Evolutionary conservation across 768 basidiomycete genomes (phyloP).

Genomic region (Lyophyllum atratum): DNA sequence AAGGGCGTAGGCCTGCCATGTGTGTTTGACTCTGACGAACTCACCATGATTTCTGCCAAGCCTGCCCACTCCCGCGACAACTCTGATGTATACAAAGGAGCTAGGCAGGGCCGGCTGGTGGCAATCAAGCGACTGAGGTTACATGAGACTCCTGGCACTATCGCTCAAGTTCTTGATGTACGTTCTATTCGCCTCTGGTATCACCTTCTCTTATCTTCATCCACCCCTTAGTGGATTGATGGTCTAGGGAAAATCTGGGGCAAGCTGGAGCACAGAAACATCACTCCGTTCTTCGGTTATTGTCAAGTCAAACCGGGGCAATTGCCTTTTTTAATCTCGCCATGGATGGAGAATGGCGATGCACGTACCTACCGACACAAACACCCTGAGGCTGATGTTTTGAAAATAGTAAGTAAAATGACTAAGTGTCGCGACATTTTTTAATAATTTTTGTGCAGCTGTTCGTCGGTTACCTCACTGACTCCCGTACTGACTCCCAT

Average conservation of each 20-base stretch:
- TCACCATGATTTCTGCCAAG: neutral
- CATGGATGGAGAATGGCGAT: neutral
- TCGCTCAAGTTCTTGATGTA: neutral
- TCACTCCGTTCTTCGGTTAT: neutral
- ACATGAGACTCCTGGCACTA: neutral
- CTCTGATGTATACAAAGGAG: neutral
- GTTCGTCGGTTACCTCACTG: neutral
- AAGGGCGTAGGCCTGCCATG: neutral
- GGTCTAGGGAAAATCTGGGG: neutral
- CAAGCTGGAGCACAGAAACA: neutral
- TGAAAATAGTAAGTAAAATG: neutral
- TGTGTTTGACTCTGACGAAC: neutral
- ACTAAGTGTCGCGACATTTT: neutral
- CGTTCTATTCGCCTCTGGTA: neutral
- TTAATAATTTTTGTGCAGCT: neutral
- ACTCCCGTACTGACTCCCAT: no score
- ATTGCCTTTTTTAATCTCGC: neutral
- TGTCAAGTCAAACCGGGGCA: neutral
- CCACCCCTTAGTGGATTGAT: neutral
- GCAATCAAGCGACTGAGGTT: constrained; percentile 1
- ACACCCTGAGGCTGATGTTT: neutral
- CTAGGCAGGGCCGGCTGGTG: neutral
- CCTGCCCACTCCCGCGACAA: neutral
- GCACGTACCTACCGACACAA: neutral
- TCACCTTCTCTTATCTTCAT: neutral